Evolutionary conservation across 2,329 filamentous ascomycete genomes (phyloP), one percentile per base, ranked within the genome.

Genomic region (Cordyceps tenuipes): DNA sequence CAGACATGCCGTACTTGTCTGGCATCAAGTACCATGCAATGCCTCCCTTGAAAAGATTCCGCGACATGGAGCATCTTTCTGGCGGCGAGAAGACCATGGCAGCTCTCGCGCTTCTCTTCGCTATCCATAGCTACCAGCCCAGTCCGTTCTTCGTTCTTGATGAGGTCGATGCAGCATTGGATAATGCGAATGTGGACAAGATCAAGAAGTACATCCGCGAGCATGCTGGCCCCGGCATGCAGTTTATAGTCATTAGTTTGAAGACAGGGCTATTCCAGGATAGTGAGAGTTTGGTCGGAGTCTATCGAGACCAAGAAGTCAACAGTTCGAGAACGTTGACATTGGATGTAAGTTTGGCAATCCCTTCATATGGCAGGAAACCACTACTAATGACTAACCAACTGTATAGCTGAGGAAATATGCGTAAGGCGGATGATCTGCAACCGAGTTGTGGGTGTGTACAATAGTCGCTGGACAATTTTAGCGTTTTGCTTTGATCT

Each of bases 41-140:
- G 92, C 94, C 94, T 21, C 94, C 94, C 1, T 84, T 97, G 63
- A 99, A 99, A 77, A 91, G 94, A 50, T 99, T 99, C 83, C 85
- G 94, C 67, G 95, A 99, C 73, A 99, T 99, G 94, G 94, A 99
- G 73, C 94, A 97, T 71, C 79, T 99, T 10, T 96, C 91, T 1
- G 94, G 94, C 68, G 94, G 94, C 60, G 94, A 99, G 76, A 99
- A 99, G 80, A 99, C 94, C 0, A 99, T 99, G 87, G 94, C 94
- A 1, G 94, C 94, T 15, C 79, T 99, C 44, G 94, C 94, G n/a
- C 81, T 99, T 46, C 82, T 99, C 5, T 99, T 99, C 71, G 94
- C 94, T 23, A 92, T 99, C 60, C 94, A 99, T 77, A 92, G 88
- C 62, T 99, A 93, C 77, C 92, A 97, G 71, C 93, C 94, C 0